Evolutionary conservation across 73 alveolate species (phyloP).

Genomic region (Uronychia binucleata): DNA sequence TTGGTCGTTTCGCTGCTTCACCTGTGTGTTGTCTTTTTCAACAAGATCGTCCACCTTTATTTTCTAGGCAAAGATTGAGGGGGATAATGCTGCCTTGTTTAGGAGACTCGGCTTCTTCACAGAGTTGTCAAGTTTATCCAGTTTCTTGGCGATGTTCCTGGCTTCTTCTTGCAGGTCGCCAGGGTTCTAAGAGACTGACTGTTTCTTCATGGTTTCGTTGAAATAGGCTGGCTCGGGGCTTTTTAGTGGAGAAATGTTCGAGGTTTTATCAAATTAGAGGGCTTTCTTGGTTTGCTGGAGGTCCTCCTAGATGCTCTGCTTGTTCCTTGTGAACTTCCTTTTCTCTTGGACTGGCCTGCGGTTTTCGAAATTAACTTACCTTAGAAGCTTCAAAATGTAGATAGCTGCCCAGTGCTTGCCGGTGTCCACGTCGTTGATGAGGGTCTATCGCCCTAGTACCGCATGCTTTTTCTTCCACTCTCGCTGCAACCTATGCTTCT

Average conservation of each 20-base stretch:
- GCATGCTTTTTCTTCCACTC: slow-evolving; percentile 10
- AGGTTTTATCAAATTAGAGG: background rate
- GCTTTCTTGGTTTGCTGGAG: background rate
- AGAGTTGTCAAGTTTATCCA: too few relatives aligned
- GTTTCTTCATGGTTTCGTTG: background rate
- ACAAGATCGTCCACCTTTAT: background rate
- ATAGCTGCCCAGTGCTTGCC: slow-evolving; percentile 3
- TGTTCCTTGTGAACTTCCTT: background rate
- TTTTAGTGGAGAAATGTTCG: background rate
- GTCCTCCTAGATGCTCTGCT: background rate
- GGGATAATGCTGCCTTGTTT: background rate
- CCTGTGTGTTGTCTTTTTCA: background rate
- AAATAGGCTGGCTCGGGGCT: background rate
- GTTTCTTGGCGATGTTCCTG: too few relatives aligned
- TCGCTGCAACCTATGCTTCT: background rate
- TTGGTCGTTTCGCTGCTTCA: background rate
- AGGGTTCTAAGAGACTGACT: background rate
- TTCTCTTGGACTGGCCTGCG: background rate
- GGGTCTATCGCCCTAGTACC: background rate
- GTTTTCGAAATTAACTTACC: background rate
- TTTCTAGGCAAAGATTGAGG: background rate
- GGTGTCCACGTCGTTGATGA: slow-evolving; percentile 1
- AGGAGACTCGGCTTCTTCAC: background rate
- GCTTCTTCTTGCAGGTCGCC: background rate
- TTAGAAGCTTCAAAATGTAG: background rate